A percentile compares a stretch with the other conserved stretches of the same genome.
Conservation (phyloP, 352 stramenopile genomes). For the Salisapilia sapeloensis region DNA sequence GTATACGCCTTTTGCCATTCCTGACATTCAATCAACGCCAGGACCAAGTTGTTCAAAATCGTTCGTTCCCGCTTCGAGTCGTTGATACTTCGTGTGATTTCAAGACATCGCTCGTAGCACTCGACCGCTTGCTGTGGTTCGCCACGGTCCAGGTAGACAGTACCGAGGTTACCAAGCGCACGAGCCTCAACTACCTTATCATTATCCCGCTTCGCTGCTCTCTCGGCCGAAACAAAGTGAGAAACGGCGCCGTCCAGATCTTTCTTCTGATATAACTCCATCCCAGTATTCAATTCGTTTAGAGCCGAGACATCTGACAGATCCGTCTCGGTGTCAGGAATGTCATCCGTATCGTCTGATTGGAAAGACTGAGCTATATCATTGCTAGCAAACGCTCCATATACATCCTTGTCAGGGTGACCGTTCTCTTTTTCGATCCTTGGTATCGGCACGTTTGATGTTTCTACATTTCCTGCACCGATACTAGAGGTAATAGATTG, state of each 20-base stretch:
- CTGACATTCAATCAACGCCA: constrained; percentile 45
- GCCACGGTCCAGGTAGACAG: constrained; percentile 55
- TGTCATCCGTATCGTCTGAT: too few species aligned
- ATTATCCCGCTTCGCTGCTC: constrained; percentile 18
- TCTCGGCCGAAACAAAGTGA: constrained; percentile 44
- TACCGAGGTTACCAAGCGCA: constrained; percentile 59
- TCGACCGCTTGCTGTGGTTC: constrained; percentile 44
- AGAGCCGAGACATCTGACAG: constrained; percentile 19
- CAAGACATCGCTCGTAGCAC: constrained; percentile 64
- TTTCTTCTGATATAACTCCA: constrained; percentile 62
- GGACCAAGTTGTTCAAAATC: constrained; percentile 74
- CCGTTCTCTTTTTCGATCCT: too few species aligned
- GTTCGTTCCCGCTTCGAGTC: constrained; percentile 64
- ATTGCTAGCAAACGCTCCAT: too few species aligned
- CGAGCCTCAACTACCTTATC: constrained; percentile 53
- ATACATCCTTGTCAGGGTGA: too few species aligned
- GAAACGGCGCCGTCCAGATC: constrained; percentile 36
- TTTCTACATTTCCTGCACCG: too few species aligned
- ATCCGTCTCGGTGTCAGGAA: constrained; percentile 9
- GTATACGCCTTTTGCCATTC: constrained; percentile 31
- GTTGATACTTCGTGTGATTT: constrained; percentile 48
- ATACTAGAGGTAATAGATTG: too few species aligned
- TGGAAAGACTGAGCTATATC: too few species aligned
- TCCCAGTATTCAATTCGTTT: constrained; percentile 52
- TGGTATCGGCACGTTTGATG: too few species aligned